A percentile compares a stretch with the other conserved stretches of the same genome.
These are phyloP conservation scores for Mucor irregularis DNA, from an alignment of 371 early-diverging fungal genomes.

Conservation along the genomic window DNA sequence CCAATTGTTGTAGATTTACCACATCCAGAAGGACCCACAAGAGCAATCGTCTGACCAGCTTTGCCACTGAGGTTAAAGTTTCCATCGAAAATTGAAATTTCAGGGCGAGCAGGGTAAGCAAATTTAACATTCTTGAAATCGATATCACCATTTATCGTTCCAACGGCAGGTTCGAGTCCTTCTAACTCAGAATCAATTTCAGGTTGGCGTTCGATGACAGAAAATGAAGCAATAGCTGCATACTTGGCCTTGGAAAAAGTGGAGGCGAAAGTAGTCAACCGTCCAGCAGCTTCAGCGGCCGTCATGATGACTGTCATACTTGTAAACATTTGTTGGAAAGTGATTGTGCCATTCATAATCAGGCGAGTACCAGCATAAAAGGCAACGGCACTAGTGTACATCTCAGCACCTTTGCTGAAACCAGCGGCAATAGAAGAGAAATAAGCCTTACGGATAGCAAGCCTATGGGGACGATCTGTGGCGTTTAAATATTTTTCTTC, in stretches of 20 bases:
- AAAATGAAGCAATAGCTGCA: constrained; percentile 76
- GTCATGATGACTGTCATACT: constrained; percentile 72
- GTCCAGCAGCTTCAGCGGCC: constrained; percentile 65
- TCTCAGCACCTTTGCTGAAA: constrained; percentile 55
- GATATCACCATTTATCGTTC: constrained; percentile 52
- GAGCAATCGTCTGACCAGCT: constrained; percentile 77
- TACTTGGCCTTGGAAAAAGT: constrained; percentile 75
- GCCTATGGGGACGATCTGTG: constrained; percentile 62
- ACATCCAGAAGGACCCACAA: constrained; percentile 86
- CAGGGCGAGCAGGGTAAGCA: constrained; percentile 83
- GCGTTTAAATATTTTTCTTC: constrained; percentile 53
- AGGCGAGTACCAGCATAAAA: constrained; percentile 57
- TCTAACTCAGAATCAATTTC: constrained; percentile 68
- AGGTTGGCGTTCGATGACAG: constrained; percentile 68
- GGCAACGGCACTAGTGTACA: constrained; percentile 58
- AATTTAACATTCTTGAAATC: constrained; percentile 64
- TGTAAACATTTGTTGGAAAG: constrained; percentile 47
- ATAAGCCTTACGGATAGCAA: constrained; percentile 54
- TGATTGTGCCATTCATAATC: constrained; percentile 29
- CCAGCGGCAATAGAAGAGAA: constrained; percentile 61
- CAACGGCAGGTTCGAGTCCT: constrained; percentile 46
- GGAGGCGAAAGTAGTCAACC: constrained; percentile 50
- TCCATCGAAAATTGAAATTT: constrained; percentile 74
- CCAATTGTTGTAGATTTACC: constrained; percentile 86
- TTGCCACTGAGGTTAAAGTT: constrained; percentile 66